phyloP scores from a whole-genome alignment of 2,329 filamentous ascomycete species.

The Sarocladium strictum region DNA sequence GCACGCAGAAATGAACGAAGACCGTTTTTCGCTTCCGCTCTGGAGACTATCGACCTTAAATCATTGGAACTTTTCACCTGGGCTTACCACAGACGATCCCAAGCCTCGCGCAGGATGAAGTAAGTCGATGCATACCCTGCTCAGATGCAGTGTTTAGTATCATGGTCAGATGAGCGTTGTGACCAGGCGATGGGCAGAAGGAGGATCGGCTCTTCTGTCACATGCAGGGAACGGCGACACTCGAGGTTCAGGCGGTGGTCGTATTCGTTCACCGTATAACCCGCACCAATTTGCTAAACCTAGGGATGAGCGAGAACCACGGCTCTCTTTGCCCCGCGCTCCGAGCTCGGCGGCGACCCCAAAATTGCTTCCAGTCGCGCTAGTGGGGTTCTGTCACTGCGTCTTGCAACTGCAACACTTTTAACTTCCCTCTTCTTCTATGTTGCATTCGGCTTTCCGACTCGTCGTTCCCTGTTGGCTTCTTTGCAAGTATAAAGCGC shows the following conservation, averaged over 20 bases:
- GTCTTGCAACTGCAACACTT: not conserved
- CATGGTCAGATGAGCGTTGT: not conserved
- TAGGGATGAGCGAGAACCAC: too few relatives aligned
- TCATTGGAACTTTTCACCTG: too few relatives aligned
- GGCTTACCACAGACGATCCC: not conserved
- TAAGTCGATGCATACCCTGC: too few relatives aligned
- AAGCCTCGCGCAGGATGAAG: too few relatives aligned
- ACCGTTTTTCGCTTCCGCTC: too few relatives aligned
- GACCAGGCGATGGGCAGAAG: too few relatives aligned
- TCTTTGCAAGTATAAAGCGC: not conserved
- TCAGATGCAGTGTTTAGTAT: not conserved
- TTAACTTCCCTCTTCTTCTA: not conserved
- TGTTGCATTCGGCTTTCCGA: not conserved
- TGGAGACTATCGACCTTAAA: too few relatives aligned
- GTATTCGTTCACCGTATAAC: too few relatives aligned
- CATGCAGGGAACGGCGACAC: too few relatives aligned
- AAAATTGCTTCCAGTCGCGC: not conserved
- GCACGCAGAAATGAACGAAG: not conserved
- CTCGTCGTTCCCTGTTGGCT: not conserved
- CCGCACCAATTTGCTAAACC: too few relatives aligned
- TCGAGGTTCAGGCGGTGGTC: too few relatives aligned
- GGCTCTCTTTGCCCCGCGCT: conserved; percentile 11
- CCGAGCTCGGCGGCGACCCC: conserved; percentile 11
- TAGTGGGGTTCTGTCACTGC: not conserved
- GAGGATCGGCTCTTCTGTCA: too few relatives aligned